Percentiles rank a stretch among this genome's conserved stretches.
Evolutionary conservation across 805 yeast species (phyloP).

Genomic region (Ogataea siamensis): DNA sequence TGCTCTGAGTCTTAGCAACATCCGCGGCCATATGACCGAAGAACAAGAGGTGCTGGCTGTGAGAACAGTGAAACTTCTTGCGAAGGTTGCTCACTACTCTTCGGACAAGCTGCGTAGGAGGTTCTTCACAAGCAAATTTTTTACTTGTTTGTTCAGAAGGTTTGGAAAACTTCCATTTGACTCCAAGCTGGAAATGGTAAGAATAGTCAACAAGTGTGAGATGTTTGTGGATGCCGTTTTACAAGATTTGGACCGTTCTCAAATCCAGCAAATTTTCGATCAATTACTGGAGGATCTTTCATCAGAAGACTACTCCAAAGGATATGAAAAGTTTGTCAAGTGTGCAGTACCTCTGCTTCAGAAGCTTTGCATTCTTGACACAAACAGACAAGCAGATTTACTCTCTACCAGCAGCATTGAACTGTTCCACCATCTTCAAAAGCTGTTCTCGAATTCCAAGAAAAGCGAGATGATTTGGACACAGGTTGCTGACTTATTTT

Average conservation of each 20-base stretch:
- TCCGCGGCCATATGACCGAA: conserved; percentile 18
- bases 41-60: conserved; percentile 9
- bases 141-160: conserved; percentile 16
- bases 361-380: conserved; percentile 17
- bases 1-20: conserved; percentile 12
- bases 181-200: conserved; percentile 18
- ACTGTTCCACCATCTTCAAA: conserved; percentile 13
- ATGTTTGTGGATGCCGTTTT: conserved; percentile 8
- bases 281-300: conserved; percentile 20
- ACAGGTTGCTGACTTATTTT: conserved; percentile 15
- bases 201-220: conserved; percentile 15
- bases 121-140: conserved; percentile 17
- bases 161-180: conserved; percentile 16
- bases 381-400: conserved; percentile 15
- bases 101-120: conserved; percentile 10
- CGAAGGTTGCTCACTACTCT: conserved; percentile 16
- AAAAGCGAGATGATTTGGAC: conserved; percentile 9
- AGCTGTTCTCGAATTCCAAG: conserved; percentile 8
- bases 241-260: conserved; percentile 11
- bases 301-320: conserved; percentile 13
- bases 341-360: conserved; percentile 17
- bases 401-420: conserved; percentile 18
- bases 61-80: conserved; percentile 12
- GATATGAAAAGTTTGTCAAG: conserved; percentile 16
- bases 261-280: conserved; percentile 19